Base-by-base conservation (phyloP, 75 land plant species). In the Isoetes taiwanensis region DNA sequence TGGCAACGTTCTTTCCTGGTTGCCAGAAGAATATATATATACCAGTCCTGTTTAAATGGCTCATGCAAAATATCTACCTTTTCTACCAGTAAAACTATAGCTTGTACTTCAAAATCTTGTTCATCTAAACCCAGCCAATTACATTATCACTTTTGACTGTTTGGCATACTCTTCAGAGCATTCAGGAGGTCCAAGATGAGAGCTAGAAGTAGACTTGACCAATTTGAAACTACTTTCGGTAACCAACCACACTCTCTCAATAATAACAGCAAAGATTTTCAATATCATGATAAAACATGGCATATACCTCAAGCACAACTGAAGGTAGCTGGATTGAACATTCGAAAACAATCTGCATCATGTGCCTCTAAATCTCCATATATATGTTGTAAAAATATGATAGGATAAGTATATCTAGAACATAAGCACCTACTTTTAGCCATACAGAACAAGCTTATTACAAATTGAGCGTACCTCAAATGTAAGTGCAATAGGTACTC, bases 251-350 rank as follows among this genome's bases (percentile, higher is more conserved):
- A 21, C 8, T 4, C 12, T 10, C 9, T 11, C 11, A 48, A 8
- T 11, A 11, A 8, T 48, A 19, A 11, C 10, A 12, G 9, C 11
- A 11, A 11, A 11, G 9, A 19, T 9, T 12, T 19, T 19, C 9
- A 19, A 8, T 11, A 11, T 9, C 16, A 8, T 11, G 17, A 12
- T n/a, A n/a, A n/a, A n/a, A n/a, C n/a, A n/a, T n/a, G n/a, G n/a
- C n/a, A n/a, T n/a, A n/a, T 74, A 88, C 95, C 65, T 81, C 70
- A 66, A 78, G 81, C 12, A 67, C 55, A 25, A n/a, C 42, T 24
- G 41, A 31, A 30, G n/a, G 79, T 75, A 16, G 54, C 43, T 16
- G 99, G 99, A 73, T 94, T 94, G 57, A 94, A 94, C 96, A 94
- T 89, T 65, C 68, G 74, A 56, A 94, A 94, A 58, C 99, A 94